Percentiles rank a stretch among this genome's conserved stretches.
phyloP scores from a whole-genome alignment of 1,139 yeast species.

The Eremothecium coryli region DNA sequence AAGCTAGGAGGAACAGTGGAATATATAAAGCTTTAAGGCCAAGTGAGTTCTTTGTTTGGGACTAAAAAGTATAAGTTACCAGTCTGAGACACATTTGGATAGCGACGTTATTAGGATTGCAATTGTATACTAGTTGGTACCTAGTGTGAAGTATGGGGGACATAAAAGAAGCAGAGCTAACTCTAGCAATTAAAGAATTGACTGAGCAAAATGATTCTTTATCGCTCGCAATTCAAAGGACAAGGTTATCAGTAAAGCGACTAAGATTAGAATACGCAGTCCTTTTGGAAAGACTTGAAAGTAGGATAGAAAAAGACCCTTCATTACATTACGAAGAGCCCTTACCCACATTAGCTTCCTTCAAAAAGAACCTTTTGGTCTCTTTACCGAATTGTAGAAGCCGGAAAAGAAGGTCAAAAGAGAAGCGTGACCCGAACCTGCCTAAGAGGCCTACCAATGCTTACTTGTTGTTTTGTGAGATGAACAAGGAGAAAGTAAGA shows the following conservation, averaged over 20 bases:
- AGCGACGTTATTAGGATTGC: too few species aligned
- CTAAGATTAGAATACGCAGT: constrained; percentile 75
- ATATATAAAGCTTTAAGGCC: too few species aligned
- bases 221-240: constrained; percentile 68
- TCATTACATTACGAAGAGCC: constrained; percentile 25
- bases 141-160: constrained; percentile 6
- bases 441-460: constrained; percentile 91
- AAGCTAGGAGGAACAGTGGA: too few species aligned
- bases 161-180: constrained; percentile 39
- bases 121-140: too few species aligned
- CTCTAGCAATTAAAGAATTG: constrained; percentile 45
- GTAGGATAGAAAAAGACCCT: constrained; percentile 34
- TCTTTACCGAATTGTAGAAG: constrained; percentile 25
- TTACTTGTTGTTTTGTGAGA: constrained; percentile 75
- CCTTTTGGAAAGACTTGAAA: constrained; percentile 70
- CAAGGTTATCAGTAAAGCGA: constrained; percentile 68
- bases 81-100: too few species aligned
- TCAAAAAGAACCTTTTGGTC: constrained; percentile 22
- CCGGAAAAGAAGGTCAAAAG: constrained; percentile 29
- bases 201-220: constrained; percentile 75
- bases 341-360: constrained; percentile 25
- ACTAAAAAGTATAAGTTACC: too few species aligned
- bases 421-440: constrained; percentile 60
- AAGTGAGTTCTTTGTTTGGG: too few species aligned
- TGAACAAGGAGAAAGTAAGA: constrained; percentile 67